A percentile compares a stretch with the other conserved stretches of the same genome.
Evolutionary conservation across 352 stramenopile species (phyloP).

Genomic region (Phytopythium montanum): DNA sequence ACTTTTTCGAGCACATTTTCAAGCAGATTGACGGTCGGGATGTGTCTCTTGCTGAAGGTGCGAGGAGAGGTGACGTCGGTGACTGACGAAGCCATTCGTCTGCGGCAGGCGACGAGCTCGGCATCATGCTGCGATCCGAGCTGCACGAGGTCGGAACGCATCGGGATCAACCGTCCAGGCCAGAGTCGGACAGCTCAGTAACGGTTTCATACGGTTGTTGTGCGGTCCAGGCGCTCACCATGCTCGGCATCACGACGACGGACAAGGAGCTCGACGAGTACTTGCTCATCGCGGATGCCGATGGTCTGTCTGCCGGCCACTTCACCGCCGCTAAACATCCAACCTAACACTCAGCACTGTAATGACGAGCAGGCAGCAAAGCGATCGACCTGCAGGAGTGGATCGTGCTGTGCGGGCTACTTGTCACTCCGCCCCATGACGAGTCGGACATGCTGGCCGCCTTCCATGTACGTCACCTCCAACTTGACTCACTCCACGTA

Average conservation of each 20-base stretch:
- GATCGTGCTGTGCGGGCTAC: constrained; percentile 59
- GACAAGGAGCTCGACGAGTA: constrained; percentile 72
- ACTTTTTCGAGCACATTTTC: constrained; percentile 71
- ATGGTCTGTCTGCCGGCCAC: constrained; percentile 19
- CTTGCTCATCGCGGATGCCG: constrained; percentile 54
- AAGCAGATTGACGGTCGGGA: constrained; percentile 57
- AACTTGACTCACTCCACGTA: neutral
- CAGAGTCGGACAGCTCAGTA: too few species aligned
- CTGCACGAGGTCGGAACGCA: constrained; percentile 38
- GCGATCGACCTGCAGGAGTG: constrained; percentile 65
- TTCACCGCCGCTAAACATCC: too few species aligned
- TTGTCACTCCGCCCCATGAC: constrained; percentile 50
- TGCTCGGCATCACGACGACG: constrained; percentile 51
- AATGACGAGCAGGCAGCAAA: constrained; percentile 36
- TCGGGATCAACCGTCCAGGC: neutral
- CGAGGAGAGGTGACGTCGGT: neutral
- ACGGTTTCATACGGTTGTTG: neutral
- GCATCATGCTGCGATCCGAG: constrained; percentile 64
- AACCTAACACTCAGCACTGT: neutral
- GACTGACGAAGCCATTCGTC: neutral
- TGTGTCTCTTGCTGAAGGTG: too few species aligned
- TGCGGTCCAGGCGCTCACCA: constrained; percentile 33
- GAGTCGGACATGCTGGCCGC: constrained; percentile 44
- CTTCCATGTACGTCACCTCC: constrained; percentile 39
- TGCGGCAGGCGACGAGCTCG: constrained; percentile 39